Conservation (phyloP, 169 alveolate species). For the Eimeria acervulina region DNA sequence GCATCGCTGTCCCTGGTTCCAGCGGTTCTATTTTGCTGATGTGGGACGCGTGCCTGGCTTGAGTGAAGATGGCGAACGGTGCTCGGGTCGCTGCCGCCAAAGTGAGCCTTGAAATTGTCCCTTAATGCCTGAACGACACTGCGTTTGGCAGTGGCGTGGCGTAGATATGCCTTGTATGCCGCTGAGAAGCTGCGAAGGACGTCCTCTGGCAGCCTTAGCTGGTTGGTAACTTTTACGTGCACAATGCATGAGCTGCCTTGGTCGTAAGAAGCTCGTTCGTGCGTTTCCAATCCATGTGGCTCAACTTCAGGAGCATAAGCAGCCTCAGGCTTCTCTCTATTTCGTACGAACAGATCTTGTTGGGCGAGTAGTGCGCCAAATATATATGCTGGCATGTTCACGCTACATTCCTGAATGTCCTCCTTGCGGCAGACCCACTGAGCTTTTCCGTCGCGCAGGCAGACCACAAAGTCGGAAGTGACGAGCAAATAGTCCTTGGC, state of each 20-base stretch:
- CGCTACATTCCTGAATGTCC: constrained; percentile 54
- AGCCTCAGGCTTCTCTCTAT: neutral
- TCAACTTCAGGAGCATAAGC: neutral
- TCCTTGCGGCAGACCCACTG: constrained; percentile 81
- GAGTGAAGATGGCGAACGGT: neutral
- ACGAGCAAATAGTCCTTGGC: constrained; percentile 59
- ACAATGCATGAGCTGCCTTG: neutral
- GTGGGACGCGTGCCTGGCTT: neutral
- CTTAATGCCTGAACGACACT: constrained; percentile 54
- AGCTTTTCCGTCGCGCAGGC: constrained; percentile 57
- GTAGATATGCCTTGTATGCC: constrained; percentile 55
- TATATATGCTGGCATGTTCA: constrained; percentile 50
- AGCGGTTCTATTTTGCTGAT: neutral
- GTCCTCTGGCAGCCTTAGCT: constrained; percentile 32
- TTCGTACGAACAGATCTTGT: constrained; percentile 12
- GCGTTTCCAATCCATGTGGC: neutral
- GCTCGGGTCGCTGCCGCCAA: constrained; percentile 2
- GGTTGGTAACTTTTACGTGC: constrained; percentile 41
- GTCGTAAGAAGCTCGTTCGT: constrained; percentile 6
- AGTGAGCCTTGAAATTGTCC: neutral
- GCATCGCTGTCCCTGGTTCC: neutral
- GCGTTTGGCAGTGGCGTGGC: constrained; percentile 56
- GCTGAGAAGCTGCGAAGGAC: constrained; percentile 47
- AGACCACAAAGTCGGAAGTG: constrained; percentile 65
- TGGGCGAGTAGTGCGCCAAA: constrained; percentile 68